Percentiles rank a stretch among this genome's conserved stretches.
Conservation (phyloP, 768 basidiomycete species). For the Chalciporus sphaerocephalus region DNA sequence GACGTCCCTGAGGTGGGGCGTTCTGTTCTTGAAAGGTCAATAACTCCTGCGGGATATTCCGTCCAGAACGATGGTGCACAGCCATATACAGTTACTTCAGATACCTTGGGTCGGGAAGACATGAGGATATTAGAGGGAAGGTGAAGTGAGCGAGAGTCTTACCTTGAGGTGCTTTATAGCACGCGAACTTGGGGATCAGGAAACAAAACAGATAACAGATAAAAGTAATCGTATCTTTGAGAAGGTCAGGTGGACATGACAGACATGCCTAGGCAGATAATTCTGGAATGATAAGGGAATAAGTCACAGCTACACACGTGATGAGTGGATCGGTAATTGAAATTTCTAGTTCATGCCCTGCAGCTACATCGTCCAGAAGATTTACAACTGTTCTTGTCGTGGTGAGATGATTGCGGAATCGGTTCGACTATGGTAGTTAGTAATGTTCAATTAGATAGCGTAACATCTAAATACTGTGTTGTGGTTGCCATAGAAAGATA, state of each 20-base stretch:
- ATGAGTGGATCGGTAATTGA: background rate
- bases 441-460: slow-evolving; percentile 5
- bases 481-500: slow-evolving; percentile 1
- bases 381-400: slow-evolving; percentile 12
- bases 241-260: background rate
- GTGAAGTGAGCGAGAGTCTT: background rate
- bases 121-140: slow-evolving; percentile 27
- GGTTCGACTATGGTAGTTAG: slow-evolving; percentile 10
- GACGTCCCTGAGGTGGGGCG: slow-evolving; percentile 31
- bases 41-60: slow-evolving; percentile 60
- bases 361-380: slow-evolving; percentile 12
- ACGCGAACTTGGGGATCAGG: background rate
- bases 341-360: no score
- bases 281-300: slow-evolving; percentile 13
- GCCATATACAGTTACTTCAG: slow-evolving; percentile 49
- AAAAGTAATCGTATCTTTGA: background rate
- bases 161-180: slow-evolving; percentile 8
- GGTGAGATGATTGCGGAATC: slow-evolving; percentile 15
- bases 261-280: slow-evolving; percentile 1
- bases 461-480: slow-evolving; percentile 19
- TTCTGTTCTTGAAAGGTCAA: slow-evolving; percentile 53
- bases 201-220: background rate
- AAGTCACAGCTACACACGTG: slow-evolving; percentile 4
- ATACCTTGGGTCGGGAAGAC: slow-evolving; percentile 44
- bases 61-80: slow-evolving; percentile 58